A percentile compares a stretch with the other conserved stretches of the same genome.
phyloP scores from a whole-genome alignment of 106 monocot species.

The Posidonia australis region DNA sequence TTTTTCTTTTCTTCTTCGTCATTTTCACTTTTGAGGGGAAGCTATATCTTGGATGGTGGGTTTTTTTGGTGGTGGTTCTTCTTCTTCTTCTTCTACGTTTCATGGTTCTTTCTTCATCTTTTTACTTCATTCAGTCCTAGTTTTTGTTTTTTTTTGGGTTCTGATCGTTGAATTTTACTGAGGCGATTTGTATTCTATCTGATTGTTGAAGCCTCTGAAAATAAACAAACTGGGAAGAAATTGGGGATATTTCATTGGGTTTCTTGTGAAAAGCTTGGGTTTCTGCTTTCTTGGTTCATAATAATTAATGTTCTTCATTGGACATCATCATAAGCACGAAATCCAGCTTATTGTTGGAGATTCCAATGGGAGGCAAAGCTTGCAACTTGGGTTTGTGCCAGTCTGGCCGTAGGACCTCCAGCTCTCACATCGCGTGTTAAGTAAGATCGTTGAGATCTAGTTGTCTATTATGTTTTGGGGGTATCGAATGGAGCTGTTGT shows the following conservation, averaged over 20 bases:
- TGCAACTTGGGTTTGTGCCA: neutral
- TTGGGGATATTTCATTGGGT: constrained; percentile 3
- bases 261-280: neutral
- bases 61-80: constrained; percentile 1
- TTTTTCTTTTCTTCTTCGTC: neutral
- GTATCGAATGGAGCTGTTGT: neutral
- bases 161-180: constrained; percentile 9
- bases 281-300: neutral
- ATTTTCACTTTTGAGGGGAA: neutral
- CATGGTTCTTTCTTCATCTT: neutral
- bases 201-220: constrained; percentile 6
- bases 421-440: no score
- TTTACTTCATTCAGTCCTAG: neutral
- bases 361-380: neutral
- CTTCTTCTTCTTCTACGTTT: neutral
- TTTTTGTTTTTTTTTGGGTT: neutral
- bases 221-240: neutral
- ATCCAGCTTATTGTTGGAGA: neutral
- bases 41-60: neutral
- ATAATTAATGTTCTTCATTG: neutral
- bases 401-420: neutral
- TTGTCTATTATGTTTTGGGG: neutral
- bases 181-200: constrained; percentile 12
- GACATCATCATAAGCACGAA: neutral
- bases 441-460: neutral